Evolutionary conservation across 305 asterid genomes (phyloP), one percentile per base, ranked within the genome.

Genomic region (Euphrasia arctica): DNA sequence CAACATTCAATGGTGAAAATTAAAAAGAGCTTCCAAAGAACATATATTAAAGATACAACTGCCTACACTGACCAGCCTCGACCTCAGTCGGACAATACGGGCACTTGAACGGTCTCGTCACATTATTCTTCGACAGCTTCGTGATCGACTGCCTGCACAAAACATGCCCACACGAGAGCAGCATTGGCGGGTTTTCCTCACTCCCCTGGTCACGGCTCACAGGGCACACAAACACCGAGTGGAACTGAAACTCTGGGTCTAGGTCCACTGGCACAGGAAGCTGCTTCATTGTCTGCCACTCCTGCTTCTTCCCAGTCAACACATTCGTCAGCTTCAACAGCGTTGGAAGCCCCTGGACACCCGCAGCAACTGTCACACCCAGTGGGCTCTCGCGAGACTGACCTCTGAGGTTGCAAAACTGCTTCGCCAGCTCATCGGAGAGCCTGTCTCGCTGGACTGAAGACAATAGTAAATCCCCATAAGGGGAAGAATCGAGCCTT

Each of bases 51-150:
- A 92, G 74, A 78, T 76, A 47, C 75, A 92, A 74, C 74, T 80
- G 95, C 85, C 77, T 82, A 67, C 97, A 92, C 81, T 84, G 91
- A 79, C 87, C 90, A 57, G 88, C 89, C 77, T 85, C 91, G 49
- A 92, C 97, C 74, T 85, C 97, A 2, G 91, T 69, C 0, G 97
- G 98, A 62, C 97, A 92, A 69, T 89, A 90, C 2, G 97, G 97
- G 77, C 97, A 92, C 80, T 89, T 89, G 85, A 92, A 89, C 0
- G 85, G 91, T 77, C 95, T 76, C 0, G 94, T 77, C 81, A 69
- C 75, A 67, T 85, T 89, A 67, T 87, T 87, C 63, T 85, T 90
- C 14, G 97, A 87, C 74, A 89, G 77, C 82, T 87, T 87, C 42
- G 94, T 83, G 56, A 92, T 89, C 27, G 98, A 89, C 54, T 84